Conservation (phyloP, 495 filamentous ascomycete species). For the Monascus purpureus region DNA sequence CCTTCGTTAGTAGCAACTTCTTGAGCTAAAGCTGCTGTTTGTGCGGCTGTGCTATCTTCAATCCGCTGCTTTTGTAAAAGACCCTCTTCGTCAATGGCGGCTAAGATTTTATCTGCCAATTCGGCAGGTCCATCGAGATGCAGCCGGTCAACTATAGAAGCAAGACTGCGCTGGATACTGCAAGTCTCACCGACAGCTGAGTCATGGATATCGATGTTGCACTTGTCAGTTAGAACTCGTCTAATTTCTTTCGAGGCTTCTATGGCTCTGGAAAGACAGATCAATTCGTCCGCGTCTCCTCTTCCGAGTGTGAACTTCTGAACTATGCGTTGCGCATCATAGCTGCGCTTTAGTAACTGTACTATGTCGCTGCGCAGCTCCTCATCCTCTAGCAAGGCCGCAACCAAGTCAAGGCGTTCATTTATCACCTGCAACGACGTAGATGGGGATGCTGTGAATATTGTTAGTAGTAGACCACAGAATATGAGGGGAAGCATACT, state of each 20-base stretch:
- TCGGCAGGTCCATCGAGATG: slow-evolving; percentile 50
- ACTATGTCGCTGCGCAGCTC: slow-evolving; percentile 53
- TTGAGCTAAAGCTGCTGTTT: slow-evolving; percentile 54
- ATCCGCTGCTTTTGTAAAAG: slow-evolving; percentile 63
- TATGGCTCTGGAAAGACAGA: slow-evolving; percentile 70
- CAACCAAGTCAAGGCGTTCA: slow-evolving; percentile 67
- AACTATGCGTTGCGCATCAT: slow-evolving; percentile 78
- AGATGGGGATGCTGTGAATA: slow-evolving; percentile 52
- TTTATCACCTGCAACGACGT: slow-evolving; percentile 71
- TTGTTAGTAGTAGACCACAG: slow-evolving; percentile 6
- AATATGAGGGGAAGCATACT: slow-evolving; percentile 30
- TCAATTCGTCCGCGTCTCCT: slow-evolving; percentile 87
- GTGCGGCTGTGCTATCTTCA: slow-evolving; percentile 54
- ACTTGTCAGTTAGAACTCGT: slow-evolving; percentile 20
- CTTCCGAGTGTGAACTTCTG: slow-evolving; percentile 86
- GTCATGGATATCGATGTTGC: slow-evolving; percentile 4
- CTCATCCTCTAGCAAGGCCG: slow-evolving; percentile 47
- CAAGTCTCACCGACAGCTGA: slow-evolving; percentile 8
- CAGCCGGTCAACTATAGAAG: slow-evolving; percentile 43
- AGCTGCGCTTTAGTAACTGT: slow-evolving; percentile 54
- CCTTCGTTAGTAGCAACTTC: slow-evolving; percentile 50
- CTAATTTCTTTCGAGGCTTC: slow-evolving; percentile 60
- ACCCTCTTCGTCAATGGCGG: slow-evolving; percentile 87
- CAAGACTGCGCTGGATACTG: slow-evolving; percentile 23
- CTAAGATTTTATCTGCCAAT: slow-evolving; percentile 56